These are phyloP conservation scores for Beauveria bassiana DNA, from an alignment of 2,329 filamentous ascomycete genomes.

Conservation along the genomic window DNA sequence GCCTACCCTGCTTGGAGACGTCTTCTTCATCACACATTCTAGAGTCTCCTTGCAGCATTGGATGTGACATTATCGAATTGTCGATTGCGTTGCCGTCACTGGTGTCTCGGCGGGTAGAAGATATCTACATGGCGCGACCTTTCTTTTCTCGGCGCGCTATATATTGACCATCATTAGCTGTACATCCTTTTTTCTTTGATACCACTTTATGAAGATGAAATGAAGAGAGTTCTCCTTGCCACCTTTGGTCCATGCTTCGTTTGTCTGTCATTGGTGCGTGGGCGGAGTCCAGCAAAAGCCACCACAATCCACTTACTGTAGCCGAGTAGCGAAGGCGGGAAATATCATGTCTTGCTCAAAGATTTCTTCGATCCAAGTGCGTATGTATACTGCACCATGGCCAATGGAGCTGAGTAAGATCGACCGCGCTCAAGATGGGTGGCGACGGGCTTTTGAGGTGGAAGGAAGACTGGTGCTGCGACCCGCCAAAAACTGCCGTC, in stretches of 20 bases:
- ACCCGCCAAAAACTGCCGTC: not conserved
- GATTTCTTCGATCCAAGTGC: not conserved
- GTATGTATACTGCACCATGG: no score
- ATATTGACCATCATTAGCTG: conserved; percentile 3
- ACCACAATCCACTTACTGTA: not conserved
- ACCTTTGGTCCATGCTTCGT: not conserved
- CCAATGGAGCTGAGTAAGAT: no score
- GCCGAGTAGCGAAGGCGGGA: not conserved
- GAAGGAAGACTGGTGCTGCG: not conserved
- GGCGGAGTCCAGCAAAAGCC: not conserved
- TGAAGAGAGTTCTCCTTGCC: not conserved
- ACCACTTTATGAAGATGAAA: conserved; percentile 6
- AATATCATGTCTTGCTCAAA: not conserved
- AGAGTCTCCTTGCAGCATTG: conserved; percentile 7
- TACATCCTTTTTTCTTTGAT: conserved; percentile 3
- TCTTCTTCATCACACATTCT: conserved; percentile 25
- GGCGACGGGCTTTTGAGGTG: not conserved
- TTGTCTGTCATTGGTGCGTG: not conserved
- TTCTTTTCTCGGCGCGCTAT: not conserved
- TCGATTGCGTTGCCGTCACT: not conserved
- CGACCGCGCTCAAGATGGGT: not conserved
- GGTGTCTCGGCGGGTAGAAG: not conserved
- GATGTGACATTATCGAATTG: not conserved
- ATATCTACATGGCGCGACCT: not conserved
- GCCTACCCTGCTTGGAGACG: conserved; percentile 41